These are phyloP conservation scores for Saccharum hybrid DNA, from an alignment of 202 grass and related monocot genomes.

Conservation along the genomic window DNA sequence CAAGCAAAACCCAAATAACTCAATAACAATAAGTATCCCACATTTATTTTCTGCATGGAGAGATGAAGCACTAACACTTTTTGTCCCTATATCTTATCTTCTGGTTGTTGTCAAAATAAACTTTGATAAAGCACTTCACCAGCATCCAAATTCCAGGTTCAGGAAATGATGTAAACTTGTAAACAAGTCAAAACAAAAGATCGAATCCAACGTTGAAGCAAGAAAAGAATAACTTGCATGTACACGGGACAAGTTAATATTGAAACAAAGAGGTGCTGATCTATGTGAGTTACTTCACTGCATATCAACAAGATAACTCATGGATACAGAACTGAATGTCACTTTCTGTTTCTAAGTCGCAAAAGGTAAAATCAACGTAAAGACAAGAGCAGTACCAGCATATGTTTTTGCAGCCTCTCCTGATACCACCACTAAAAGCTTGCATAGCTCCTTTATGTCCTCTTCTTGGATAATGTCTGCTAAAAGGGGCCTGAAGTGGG, in stretches of 20 bases:
- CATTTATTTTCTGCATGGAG: neutral
- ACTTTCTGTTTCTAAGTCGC: neutral
- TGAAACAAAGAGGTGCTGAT: constrained; percentile 33
- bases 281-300: constrained; percentile 24
- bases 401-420: constrained; percentile 64
- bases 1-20: constrained; percentile 4
- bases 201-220: neutral
- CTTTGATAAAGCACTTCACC: constrained; percentile 5
- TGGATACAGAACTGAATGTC: neutral
- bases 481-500: constrained; percentile 84
- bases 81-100: neutral
- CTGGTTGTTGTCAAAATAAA: constrained; percentile 18
- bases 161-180: constrained; percentile 5
- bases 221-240: neutral
- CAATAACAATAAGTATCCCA: neutral
- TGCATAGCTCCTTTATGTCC: constrained; percentile 84
- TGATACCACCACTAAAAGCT: constrained; percentile 78
- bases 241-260: constrained; percentile 9
- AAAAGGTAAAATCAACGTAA: constrained; percentile 27
- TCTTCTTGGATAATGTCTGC: constrained; percentile 79
- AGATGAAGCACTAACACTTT: neutral
- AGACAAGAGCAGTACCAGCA: constrained; percentile 58
- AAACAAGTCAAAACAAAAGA: neutral
- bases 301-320: constrained; percentile 5
- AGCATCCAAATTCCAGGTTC: constrained; percentile 37